Evolutionary conservation across 495 filamentous ascomycete genomes (phyloP), one percentile per base, ranked within the genome.

Genomic region (Xylaria acuta): DNA sequence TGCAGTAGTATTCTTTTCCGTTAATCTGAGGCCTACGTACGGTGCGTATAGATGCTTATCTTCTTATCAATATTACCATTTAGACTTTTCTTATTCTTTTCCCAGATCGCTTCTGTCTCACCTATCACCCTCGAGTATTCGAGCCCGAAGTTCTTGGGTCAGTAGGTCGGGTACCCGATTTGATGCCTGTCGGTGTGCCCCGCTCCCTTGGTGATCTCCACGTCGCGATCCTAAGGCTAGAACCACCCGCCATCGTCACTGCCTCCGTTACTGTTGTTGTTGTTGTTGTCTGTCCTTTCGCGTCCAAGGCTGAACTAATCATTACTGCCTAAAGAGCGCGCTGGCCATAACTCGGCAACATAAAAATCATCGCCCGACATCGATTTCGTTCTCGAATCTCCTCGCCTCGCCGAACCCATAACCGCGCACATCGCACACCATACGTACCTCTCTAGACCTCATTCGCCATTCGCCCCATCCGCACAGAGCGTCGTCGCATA

Each of bases 401-500:
- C 3, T 54, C 34, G 34, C 5, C 47, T 41, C 32, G 58, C 56
- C 67, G 56, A 56, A 63, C 34, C 54, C 32, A 53, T 43, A 30
- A 38, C 53, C 27, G 53, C 66, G 53, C 34, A 66, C 47, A 54
- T 25, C 49, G 22, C 25, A 54, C 51, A 60, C 22, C 34, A 45
- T 60, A 59, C 67, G 36, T 25, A 41, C 53, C 4, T 41, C 45
- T 25, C 56, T 40, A 30, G 16, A 7, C 65, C 18, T n/a, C 49
- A 56, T 67, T 60, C 53, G 38, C 51, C 40, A 20, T 36, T 22
- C 30, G 25, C 22, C 16, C 3, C 34, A 7, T 14, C 25, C 25
- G 18, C n/a, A 43, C 45, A 53, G 16, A 64, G 32, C 14, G 25
- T 43, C 53, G 64, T 77, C 77, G 74, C 75, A 74, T 71, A 74